A percentile compares a stretch with the other conserved stretches of the same genome.
phyloP scores from a whole-genome alignment of 2,329 filamentous ascomycete genomes.

The Tolypocladium guangdongense region DNA sequence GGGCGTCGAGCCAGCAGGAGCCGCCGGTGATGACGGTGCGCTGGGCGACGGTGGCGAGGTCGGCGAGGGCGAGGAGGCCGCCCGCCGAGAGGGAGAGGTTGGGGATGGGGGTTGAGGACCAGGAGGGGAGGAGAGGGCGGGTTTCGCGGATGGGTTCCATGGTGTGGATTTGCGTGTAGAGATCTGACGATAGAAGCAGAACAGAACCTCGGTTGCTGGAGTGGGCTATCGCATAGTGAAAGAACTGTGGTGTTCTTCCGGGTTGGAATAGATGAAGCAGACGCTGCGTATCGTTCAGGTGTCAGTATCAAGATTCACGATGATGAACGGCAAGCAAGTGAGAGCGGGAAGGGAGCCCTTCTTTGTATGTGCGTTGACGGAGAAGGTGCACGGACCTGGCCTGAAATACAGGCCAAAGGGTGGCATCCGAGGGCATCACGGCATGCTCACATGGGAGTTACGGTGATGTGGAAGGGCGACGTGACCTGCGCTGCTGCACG shows the following conservation, averaged over 20 bases:
- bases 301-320: not conserved
- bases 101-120: constrained; percentile 34
- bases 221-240: not conserved
- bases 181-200: not conserved
- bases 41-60: constrained; percentile 43
- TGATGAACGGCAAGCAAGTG: too few relatives aligned
- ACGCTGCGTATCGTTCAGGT: not conserved
- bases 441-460: not conserved
- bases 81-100: constrained; percentile 35
- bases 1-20: constrained; percentile 42
- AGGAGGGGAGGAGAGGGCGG: constrained; percentile 25
- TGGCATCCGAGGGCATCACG: not conserved
- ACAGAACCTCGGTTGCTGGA: not conserved
- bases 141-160: not conserved
- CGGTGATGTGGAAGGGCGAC: not conserved
- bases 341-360: not conserved
- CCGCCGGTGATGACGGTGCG: constrained; percentile 46
- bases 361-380: not conserved
- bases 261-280: too few relatives aligned
- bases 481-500: not conserved
- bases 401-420: not conserved
- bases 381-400: not conserved
- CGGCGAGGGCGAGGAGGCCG: constrained; percentile 47
- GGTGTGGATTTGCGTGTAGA: not conserved
- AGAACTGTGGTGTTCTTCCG: not conserved